These are phyloP conservation scores for Eugenia klotzschiana DNA, from an alignment of 441 rosid species.

Conservation along the genomic window DNA sequence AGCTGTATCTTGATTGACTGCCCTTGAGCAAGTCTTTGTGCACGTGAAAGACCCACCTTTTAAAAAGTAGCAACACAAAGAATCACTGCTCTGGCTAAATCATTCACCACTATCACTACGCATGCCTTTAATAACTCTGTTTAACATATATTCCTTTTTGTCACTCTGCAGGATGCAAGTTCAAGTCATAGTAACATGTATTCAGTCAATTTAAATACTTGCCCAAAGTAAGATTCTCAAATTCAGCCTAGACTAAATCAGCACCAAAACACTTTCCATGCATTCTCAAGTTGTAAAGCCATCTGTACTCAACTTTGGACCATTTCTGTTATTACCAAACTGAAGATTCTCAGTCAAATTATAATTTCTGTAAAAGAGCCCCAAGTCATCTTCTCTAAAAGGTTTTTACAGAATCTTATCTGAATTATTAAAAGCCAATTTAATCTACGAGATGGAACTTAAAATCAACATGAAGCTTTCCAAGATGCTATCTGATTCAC, in stretches of 20 bases:
- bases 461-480: background rate
- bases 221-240: background rate
- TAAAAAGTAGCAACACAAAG: background rate
- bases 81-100: background rate
- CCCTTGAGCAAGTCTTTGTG: slow-evolving; percentile 93
- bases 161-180: background rate
- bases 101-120: background rate
- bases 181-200: background rate
- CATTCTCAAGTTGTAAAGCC: background rate
- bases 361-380: background rate
- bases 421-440: background rate
- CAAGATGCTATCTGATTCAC: background rate
- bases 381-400: background rate
- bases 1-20: slow-evolving; percentile 79
- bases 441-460: background rate
- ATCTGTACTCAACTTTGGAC: background rate
- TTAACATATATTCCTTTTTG: background rate
- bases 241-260: background rate
- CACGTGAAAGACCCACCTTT: slow-evolving; percentile 89
- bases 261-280: background rate
- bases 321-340: background rate
- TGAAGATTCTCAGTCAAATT: background rate
- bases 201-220: background rate
- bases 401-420: background rate
- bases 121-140: background rate